These are phyloP conservation scores for Antarctomyces pellizariae DNA, from an alignment of 495 filamentous ascomycete genomes.

Conservation along the genomic window DNA sequence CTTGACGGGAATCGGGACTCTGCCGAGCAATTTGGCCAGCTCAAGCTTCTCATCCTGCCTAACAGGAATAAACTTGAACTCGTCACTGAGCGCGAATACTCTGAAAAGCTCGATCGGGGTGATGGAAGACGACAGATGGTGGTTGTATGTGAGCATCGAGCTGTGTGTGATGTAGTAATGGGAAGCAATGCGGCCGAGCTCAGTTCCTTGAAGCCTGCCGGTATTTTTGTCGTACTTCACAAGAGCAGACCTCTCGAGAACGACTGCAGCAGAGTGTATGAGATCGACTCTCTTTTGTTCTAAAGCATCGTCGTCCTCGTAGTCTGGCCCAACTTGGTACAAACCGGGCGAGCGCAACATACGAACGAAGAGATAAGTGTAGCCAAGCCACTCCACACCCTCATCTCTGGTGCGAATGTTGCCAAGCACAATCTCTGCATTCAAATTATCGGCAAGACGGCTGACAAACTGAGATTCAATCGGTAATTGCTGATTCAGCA, in stretches of 20 bases:
- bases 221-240: conserved; percentile 91
- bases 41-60: conserved; percentile 95
- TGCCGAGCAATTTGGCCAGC: conserved; percentile 68
- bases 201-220: conserved; percentile 71
- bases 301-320: conserved; percentile 71
- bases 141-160: conserved; percentile 93
- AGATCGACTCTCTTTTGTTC: conserved; percentile 95
- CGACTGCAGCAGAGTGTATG: conserved; percentile 74
- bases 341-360: conserved; percentile 93
- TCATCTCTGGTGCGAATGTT: conserved; percentile 87
- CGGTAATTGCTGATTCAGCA: conserved; percentile 90
- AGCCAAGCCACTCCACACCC: conserved; percentile 94
- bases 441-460: conserved; percentile 87
- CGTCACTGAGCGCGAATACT: conserved; percentile 89
- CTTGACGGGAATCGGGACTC: conserved; percentile 90
- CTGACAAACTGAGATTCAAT: conserved; percentile 93
- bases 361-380: conserved; percentile 92
- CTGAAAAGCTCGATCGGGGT: conserved; percentile 87
- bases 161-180: conserved; percentile 96
- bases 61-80: conserved; percentile 98
- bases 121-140: conserved; percentile 80
- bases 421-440: conserved; percentile 88
- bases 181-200: conserved; percentile 83
- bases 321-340: conserved; percentile 89
- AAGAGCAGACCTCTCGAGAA: conserved; percentile 69